phyloP scores from a whole-genome alignment of 345 rosid genomes.

The Pistacia integerrima region DNA sequence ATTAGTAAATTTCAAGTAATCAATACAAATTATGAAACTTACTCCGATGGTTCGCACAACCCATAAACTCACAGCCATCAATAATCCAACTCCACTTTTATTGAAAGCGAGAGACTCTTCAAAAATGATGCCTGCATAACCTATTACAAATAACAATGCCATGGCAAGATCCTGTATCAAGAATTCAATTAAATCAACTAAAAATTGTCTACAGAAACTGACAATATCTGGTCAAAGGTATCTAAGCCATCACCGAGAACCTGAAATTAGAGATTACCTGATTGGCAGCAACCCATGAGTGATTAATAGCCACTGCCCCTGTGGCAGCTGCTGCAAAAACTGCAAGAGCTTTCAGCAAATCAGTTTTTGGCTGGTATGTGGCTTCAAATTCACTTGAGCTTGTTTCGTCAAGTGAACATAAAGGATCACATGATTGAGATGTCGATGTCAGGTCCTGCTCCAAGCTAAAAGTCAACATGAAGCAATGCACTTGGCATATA shows the following conservation, averaged over 20 bases:
- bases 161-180: constrained; percentile 86
- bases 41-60: constrained; percentile 86
- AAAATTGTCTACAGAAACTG: constrained; percentile 6
- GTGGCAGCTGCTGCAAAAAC: constrained; percentile 75
- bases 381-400: constrained; percentile 74
- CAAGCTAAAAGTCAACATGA: constrained; percentile 23
- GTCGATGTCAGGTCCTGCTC: constrained; percentile 58
- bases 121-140: constrained; percentile 87
- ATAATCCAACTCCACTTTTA: constrained; percentile 90
- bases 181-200: constrained; percentile 25
- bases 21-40: constrained; percentile 28
- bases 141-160: constrained; percentile 84
- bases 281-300: constrained; percentile 95
- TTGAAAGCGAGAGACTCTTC: constrained; percentile 95
- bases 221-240: not conserved
- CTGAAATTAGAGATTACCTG: constrained; percentile 43
- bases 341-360: constrained; percentile 74
- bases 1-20: not conserved
- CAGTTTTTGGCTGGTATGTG: constrained; percentile 81
- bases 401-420: constrained; percentile 86
- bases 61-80: constrained; percentile 99
- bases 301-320: constrained; percentile 85
- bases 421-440: constrained; percentile 80
- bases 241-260: not conserved
- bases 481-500: constrained; percentile 1